Percentiles rank a stretch among this genome's conserved stretches.
Evolutionary conservation across 2,329 filamentous ascomycete genomes (phyloP).

Genomic region (Fusarium chaquense): DNA sequence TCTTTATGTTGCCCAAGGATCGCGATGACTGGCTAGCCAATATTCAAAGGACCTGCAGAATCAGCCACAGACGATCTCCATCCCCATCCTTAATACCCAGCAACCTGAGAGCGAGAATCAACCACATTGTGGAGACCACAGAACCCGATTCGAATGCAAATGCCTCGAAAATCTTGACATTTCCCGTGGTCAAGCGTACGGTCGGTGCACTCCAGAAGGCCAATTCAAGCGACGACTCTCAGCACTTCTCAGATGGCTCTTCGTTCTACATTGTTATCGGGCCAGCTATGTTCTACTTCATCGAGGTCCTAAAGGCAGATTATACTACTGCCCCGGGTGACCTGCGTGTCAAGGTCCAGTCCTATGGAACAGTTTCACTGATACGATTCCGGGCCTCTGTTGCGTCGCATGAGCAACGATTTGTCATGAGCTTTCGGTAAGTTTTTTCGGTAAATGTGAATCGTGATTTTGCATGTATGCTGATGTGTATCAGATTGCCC

Average conservation of each 20-base stretch:
- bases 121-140: slow-evolving; percentile 59
- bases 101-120: slow-evolving; percentile 62
- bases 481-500: slow-evolving; percentile 52
- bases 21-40: slow-evolving; percentile 63
- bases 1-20: slow-evolving; percentile 62
- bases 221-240: slow-evolving; percentile 57
- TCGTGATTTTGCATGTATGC: not conserved
- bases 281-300: slow-evolving; percentile 64
- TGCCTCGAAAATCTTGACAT: slow-evolving; percentile 56
- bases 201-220: slow-evolving; percentile 56
- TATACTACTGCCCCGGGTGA: slow-evolving; percentile 58
- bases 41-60: slow-evolving; percentile 58
- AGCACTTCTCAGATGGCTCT: slow-evolving; percentile 62
- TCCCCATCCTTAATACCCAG: slow-evolving; percentile 56
- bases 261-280: slow-evolving; percentile 68
- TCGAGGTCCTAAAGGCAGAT: slow-evolving; percentile 62
- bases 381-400: slow-evolving; percentile 65
- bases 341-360: slow-evolving; percentile 62
- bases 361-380: slow-evolving; percentile 65
- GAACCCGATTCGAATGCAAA: slow-evolving; percentile 53
- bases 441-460: slow-evolving; percentile 26
- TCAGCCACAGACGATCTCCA: slow-evolving; percentile 53
- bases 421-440: slow-evolving; percentile 67
- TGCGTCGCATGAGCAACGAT: slow-evolving; percentile 65
- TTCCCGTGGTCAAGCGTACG: slow-evolving; percentile 64